Percentiles rank a stretch among this genome's conserved stretches.
Conservation (phyloP, 169 alveolate species). For the Perkinsus chesapeaki region DNA sequence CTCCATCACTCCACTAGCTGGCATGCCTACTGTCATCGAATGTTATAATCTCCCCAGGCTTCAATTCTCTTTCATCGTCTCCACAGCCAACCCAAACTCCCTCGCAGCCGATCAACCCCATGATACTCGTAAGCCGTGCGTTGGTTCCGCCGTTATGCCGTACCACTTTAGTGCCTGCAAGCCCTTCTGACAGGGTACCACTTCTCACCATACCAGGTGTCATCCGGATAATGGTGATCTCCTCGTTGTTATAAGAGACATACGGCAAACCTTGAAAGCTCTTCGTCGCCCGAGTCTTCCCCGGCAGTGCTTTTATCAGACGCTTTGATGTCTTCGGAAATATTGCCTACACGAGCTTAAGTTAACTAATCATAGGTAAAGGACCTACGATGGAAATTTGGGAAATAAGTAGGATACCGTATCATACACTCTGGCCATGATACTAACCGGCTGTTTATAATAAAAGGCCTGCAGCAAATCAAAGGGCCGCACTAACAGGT, state of each 20-base stretch:
- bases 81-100: background rate
- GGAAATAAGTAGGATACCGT: no score
- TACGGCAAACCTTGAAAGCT: background rate
- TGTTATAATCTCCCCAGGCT: background rate
- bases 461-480: no score
- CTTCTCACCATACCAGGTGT: background rate
- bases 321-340: background rate
- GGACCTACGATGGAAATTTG: no score
- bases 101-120: background rate
- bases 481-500: no score
- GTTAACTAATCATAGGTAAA: no score
- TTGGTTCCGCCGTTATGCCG: background rate
- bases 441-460: no score
- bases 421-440: no score
- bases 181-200: background rate
- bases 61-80: background rate
- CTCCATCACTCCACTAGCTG: no score
- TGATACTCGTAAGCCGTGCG: background rate
- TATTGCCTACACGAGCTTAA: background rate
- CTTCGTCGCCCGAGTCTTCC: background rate
- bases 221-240: background rate
- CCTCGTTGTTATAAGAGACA: background rate
- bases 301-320: background rate
- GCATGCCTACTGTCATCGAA: background rate
- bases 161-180: background rate